phyloP scores from a whole-genome alignment of 164 flowering plant genomes.

The Sextonia rubra region DNA sequence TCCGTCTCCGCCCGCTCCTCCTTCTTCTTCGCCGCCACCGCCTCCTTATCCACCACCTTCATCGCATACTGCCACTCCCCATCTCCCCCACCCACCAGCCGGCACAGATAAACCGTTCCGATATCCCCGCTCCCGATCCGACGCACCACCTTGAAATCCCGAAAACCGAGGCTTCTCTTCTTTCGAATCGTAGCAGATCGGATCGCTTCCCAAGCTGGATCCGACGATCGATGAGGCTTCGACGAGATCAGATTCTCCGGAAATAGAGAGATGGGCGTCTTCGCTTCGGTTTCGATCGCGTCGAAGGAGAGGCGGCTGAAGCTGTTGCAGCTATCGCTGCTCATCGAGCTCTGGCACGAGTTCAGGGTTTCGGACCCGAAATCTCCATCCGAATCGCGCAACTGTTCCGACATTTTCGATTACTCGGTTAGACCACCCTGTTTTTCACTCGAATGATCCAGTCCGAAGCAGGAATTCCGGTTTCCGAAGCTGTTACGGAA shows the following conservation, averaged over 20 bases:
- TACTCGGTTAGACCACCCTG: not conserved
- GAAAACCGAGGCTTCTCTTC: slow-evolving; percentile 29
- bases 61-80: slow-evolving; percentile 47
- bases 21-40: slow-evolving; percentile 54
- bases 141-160: slow-evolving; percentile 54
- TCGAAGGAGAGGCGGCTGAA: slow-evolving; percentile 49
- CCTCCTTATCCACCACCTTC: slow-evolving; percentile 82
- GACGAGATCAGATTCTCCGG: slow-evolving; percentile 23
- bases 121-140: slow-evolving; percentile 75
- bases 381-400: slow-evolving; percentile 32
- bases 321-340: slow-evolving; percentile 43
- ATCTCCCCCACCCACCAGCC: slow-evolving; percentile 20
- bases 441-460: too few species aligned
- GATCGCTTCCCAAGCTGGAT: slow-evolving; percentile 50
- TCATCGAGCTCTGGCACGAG: slow-evolving; percentile 48
- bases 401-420: slow-evolving; percentile 25
- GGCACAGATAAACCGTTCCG: slow-evolving; percentile 69
- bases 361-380: slow-evolving; percentile 24
- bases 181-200: slow-evolving; percentile 25
- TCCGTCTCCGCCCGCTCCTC: slow-evolving; percentile 57
- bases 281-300: slow-evolving; percentile 11
- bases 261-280: slow-evolving; percentile 1
- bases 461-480: too few species aligned
- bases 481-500: too few species aligned
- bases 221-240: slow-evolving; percentile 66